A percentile compares a stretch with the other conserved stretches of the same genome.
These are phyloP conservation scores for Rhododendron ferrugineum DNA, from an alignment of 148 eudicot species.

Conservation along the genomic window DNA sequence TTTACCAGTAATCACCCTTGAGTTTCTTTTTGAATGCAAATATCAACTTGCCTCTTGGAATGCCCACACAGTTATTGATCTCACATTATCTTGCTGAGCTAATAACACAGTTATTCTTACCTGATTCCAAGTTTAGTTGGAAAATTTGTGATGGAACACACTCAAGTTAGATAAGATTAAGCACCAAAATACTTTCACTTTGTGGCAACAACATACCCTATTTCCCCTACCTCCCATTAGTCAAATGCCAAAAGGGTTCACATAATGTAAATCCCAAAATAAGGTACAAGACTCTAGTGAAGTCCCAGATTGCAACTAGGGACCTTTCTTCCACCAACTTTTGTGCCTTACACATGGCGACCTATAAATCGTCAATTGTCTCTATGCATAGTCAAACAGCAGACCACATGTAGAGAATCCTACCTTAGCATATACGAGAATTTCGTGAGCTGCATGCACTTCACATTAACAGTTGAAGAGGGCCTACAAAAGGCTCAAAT, in stretches of 20 bases:
- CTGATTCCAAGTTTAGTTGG: not conserved
- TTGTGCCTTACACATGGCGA: not conserved
- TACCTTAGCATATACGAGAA: slow-evolving; percentile 11
- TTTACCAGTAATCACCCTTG: not conserved
- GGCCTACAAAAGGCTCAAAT: slow-evolving; percentile 25
- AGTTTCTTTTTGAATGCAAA: not conserved
- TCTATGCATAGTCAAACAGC: slow-evolving; percentile 2
- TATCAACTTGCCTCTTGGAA: not conserved
- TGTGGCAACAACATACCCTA: not conserved
- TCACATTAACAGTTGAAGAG: slow-evolving; percentile 22
- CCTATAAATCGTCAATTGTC: not conserved
- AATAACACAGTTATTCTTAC: not conserved
- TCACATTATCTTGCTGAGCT: not conserved
- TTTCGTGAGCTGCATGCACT: slow-evolving; percentile 16
- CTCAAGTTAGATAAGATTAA: not conserved
- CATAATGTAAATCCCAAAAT: not conserved
- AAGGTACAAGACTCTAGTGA: not conserved
- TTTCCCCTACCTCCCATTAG: not conserved
- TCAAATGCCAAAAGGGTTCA: not conserved
- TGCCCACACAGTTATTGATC: not conserved
- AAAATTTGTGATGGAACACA: not conserved
- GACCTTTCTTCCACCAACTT: not conserved
- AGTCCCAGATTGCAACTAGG: not conserved
- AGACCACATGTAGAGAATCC: slow-evolving; percentile 6
- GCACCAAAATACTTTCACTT: not conserved